These are phyloP conservation scores for Clavispora asparagi DNA, from an alignment of 805 yeast species.

Conservation along the genomic window DNA sequence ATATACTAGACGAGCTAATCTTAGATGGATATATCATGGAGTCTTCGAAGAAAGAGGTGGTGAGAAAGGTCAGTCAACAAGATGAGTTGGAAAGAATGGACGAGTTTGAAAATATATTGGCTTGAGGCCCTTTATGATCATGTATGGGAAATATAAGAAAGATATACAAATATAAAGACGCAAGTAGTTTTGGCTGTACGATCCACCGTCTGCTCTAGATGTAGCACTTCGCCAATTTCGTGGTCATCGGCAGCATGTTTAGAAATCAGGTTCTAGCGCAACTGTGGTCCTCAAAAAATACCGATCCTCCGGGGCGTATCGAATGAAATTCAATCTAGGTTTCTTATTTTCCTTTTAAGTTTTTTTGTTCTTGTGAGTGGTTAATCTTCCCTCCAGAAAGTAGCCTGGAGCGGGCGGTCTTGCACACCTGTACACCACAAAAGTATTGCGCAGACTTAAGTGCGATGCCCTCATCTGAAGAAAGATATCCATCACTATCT, in stretches of 20 bases:
- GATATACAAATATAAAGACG: background rate
- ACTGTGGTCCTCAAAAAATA: no score
- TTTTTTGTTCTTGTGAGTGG: no score
- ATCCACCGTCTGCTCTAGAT: no score
- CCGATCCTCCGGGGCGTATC: no score
- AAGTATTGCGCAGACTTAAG: slow-evolving; percentile 3
- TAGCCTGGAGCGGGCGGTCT: background rate
- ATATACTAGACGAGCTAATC: slow-evolving; percentile 82
- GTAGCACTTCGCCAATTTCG: no score
- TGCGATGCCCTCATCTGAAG: slow-evolving; percentile 17
- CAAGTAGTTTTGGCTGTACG: no score
- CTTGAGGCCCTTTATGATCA: slow-evolving; percentile 8
- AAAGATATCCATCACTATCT: background rate
- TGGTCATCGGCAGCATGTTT: no score
- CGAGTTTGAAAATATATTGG: slow-evolving; percentile 42
- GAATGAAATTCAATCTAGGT: no score
- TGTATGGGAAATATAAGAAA: background rate
- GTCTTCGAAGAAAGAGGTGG: slow-evolving; percentile 71
- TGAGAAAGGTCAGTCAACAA: slow-evolving; percentile 73
- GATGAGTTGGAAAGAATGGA: slow-evolving; percentile 83
- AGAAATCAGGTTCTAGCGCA: no score
- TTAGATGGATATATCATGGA: slow-evolving; percentile 88
- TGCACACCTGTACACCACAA: slow-evolving; percentile 1
- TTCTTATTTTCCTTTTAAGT: no score
- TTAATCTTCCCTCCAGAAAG: no score